phyloP scores from a whole-genome alignment of 2,329 filamentous ascomycete genomes.

The Neofusicoccum umdonicola region DNA sequence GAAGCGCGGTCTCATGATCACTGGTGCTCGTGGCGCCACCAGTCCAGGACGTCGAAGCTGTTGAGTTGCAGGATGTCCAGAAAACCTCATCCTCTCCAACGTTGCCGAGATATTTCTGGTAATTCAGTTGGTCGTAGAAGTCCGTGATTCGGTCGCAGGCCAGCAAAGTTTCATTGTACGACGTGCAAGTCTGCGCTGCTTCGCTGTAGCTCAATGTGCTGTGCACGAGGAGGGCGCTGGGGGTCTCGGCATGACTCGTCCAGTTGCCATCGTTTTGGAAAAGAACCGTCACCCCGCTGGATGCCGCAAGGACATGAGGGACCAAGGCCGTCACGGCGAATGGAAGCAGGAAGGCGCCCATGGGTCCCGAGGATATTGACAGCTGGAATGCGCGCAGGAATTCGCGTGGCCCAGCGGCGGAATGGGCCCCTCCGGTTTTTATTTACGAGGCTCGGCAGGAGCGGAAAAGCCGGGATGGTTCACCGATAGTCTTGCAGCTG shows the following conservation, averaged over 20 bases:
- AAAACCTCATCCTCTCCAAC: background rate
- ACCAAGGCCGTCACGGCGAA: background rate
- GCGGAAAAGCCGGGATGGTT: background rate
- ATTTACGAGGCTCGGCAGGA: background rate
- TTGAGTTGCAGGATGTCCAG: background rate
- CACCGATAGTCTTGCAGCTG: background rate
- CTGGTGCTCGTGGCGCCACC: background rate
- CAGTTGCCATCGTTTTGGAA: conserved; percentile 12
- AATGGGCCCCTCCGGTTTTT: background rate
- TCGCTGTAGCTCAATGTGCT: background rate
- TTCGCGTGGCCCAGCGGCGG: too few relatives aligned
- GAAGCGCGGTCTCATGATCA: background rate
- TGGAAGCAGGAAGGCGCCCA: background rate
- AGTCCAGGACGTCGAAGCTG: background rate
- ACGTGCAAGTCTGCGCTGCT: background rate
- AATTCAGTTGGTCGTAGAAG: background rate
- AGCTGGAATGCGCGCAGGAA: too few relatives aligned
- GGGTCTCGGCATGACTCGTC: conserved; percentile 8
- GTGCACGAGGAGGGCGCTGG: background rate
- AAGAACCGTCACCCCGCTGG: background rate
- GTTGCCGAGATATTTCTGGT: conserved; percentile 4
- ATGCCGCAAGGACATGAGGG: background rate
- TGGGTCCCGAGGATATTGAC: too few relatives aligned
- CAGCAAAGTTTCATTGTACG: background rate
- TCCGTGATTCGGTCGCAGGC: background rate